Evolutionary conservation across 179 eudicot genomes (phyloP).

Genomic region (Camellia oleifera): DNA sequence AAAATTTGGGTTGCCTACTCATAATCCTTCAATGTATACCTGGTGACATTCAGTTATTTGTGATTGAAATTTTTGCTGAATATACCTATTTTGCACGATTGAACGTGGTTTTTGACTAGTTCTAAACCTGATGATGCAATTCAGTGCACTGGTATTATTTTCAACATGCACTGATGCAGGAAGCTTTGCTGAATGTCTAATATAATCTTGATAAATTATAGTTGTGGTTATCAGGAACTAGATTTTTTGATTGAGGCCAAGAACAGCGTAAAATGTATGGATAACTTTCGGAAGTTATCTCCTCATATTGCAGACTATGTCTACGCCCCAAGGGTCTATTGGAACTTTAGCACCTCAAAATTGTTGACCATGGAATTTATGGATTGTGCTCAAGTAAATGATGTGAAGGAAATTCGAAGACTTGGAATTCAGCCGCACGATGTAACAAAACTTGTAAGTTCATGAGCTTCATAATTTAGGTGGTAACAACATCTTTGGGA

Average conservation of each 20-base stretch:
- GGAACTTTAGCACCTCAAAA: conserved; percentile 89
- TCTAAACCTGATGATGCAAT: conserved; percentile 10
- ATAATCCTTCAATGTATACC: neutral
- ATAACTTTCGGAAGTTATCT: conserved; percentile 82
- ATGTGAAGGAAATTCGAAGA: conserved; percentile 59
- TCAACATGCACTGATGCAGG: neutral
- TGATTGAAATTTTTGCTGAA: conserved; percentile 7
- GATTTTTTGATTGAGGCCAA: conserved; percentile 92
- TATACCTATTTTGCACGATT: neutral
- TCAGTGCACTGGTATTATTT: neutral
- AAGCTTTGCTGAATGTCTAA: neutral
- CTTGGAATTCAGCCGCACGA: conserved; percentile 74
- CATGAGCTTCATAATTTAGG: neutral
- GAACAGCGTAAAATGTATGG: conserved; percentile 85
- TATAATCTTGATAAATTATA: conserved; percentile 14
- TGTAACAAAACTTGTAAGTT: conserved; percentile 76
- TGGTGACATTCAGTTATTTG: neutral
- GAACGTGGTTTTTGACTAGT: neutral
- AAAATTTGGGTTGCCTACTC: neutral
- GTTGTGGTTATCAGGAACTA: conserved; percentile 66
- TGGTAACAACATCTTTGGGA: neutral
- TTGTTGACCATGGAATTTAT: conserved; percentile 93
- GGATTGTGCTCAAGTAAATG: conserved; percentile 79
- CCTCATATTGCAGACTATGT: conserved; percentile 88
- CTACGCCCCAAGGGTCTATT: conserved; percentile 77